Base-by-base conservation (phyloP, 345 rosid species). In the Sonneratia caseolaris region DNA sequence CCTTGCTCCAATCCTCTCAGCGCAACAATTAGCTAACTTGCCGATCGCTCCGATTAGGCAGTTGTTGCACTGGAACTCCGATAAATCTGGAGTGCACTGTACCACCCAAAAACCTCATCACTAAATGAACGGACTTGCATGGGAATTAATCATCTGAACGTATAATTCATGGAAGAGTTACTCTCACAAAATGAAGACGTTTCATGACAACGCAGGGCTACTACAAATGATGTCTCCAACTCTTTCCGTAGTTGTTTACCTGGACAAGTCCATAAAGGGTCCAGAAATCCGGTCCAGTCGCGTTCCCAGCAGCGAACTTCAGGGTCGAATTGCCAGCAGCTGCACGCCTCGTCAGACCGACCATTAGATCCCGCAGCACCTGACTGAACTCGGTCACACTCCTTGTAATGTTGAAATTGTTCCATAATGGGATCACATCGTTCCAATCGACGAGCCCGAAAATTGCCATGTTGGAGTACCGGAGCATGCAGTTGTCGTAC, bases 401-500 rank as follows among this genome's bases (percentile, higher is more conserved):
- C 36, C 9, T 14, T 1, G 79, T 62, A 7, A 56, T 27, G 67
- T 70, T 75, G 7, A 42, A 3, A 1, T 2, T 0, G 24, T 73
- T 82, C 75, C 21, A 64, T 68, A 73, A 0, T 11, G 0, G 21
- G 0, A 22, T 0, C 9, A 0, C 0, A 3, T 59, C 14, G 3
- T 0, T 0, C 4, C 0, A 2, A 12, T 69, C 70, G 49, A 48
- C 0, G 0, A 4, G 51, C 42, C 74, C 47, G 49, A 66, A 71
- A n/a, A 76, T 49, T 15, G 74, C 36, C 18, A 16, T 5, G 61
- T 74, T 71, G 14, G 79, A 32, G 71, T 80, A 82, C 22, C 80
- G 68, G 13, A 82, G 48, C n/a, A 78, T 66, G 76, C 86, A 83
- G 45, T 10, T 7, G 10, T 77, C 85, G 69, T 77, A 80, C 78